phyloP scores from a whole-genome alignment of 805 yeast genomes.

The Candida nemodendra region DNA sequence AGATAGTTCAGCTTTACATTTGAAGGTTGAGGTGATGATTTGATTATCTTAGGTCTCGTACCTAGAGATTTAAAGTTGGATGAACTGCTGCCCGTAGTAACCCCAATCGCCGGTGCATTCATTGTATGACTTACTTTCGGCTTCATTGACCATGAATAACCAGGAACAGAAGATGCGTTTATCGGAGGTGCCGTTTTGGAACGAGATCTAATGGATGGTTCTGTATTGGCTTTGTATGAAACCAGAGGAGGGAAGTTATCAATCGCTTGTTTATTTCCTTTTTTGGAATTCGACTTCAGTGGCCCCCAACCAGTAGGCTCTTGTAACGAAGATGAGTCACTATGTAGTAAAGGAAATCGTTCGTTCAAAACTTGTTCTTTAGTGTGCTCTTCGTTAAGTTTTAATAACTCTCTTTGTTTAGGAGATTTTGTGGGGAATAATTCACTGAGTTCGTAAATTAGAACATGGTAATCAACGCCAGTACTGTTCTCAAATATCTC shows the following conservation, averaged over 20 bases:
- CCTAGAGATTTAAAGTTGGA: constrained; percentile 12
- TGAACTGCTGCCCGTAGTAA: constrained; percentile 24
- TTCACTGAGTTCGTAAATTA: constrained; percentile 62
- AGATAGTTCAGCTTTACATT: constrained; percentile 16
- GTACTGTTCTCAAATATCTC: constrained; percentile 41
- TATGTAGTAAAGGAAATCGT: constrained; percentile 51
- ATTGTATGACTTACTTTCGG: background rate
- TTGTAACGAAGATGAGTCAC: constrained; percentile 17
- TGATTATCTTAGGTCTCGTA: constrained; percentile 9
- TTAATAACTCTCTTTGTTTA: constrained; percentile 39
- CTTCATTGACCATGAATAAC: constrained; percentile 6
- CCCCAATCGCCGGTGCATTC: constrained; percentile 20
- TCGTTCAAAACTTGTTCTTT: constrained; percentile 30
- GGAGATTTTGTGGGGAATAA: constrained; percentile 48
- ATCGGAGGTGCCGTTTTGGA: constrained; percentile 8
- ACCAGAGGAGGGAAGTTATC: constrained; percentile 16
- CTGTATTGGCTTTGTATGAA: too few relatives aligned
- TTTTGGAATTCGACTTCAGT: constrained; percentile 1
- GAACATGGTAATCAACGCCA: constrained; percentile 51
- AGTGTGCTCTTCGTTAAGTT: constrained; percentile 27
- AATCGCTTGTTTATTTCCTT: constrained; percentile 1
- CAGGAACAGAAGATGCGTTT: constrained; percentile 17
- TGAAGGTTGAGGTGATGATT: constrained; percentile 11
- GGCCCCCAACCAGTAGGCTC: constrained; percentile 11
- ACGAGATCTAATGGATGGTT: background rate